These are phyloP conservation scores for Trichosporon asahii DNA, from an alignment of 1,284 basidiomycete genomes.

Conservation along the genomic window DNA sequence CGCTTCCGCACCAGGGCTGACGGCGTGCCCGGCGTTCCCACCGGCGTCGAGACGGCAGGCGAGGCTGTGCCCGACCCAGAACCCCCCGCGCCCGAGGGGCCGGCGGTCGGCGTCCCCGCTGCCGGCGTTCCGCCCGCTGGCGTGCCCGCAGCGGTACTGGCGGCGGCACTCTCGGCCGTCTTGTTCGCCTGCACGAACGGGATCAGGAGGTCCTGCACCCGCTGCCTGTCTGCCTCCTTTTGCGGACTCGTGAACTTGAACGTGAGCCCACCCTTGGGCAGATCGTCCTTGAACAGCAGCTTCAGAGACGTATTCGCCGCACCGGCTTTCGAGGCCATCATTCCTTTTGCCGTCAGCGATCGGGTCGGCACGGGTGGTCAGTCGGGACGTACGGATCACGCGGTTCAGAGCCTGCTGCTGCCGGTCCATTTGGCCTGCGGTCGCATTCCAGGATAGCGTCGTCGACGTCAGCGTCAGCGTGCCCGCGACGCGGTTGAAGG, in stretches of 20 bases:
- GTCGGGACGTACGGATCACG: constrained; percentile 38
- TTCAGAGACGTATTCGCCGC: constrained; percentile 42
- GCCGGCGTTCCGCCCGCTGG: not conserved
- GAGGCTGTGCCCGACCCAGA: constrained; percentile 23
- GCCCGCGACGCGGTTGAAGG: constrained; percentile 48
- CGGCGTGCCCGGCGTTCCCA: constrained; percentile 23
- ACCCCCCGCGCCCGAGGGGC: not conserved
- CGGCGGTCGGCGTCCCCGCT: constrained; percentile 11
- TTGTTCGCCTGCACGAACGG: constrained; percentile 47
- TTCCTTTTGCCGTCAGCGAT: constrained; percentile 30
- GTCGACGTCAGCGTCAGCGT: constrained; percentile 44
- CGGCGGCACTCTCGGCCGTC: constrained; percentile 15
- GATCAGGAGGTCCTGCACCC: constrained; percentile 47
- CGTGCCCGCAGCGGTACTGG: constrained; percentile 11
- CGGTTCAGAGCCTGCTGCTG: constrained; percentile 47
- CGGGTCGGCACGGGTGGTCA: not conserved
- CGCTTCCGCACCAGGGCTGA: constrained; percentile 16
- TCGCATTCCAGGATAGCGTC: constrained; percentile 46
- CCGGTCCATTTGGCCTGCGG: constrained; percentile 41
- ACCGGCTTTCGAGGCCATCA: constrained; percentile 48
- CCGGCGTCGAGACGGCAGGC: not conserved
- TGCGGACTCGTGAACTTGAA: constrained; percentile 45
- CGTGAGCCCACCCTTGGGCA: constrained; percentile 44
- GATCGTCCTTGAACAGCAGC: constrained; percentile 47
- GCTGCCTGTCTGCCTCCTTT: constrained; percentile 37